Evolutionary conservation across 2,329 filamentous ascomycete species (phyloP), one percentile per base, ranked within the genome.

Genomic region (Aspergillus brasiliensis): DNA sequence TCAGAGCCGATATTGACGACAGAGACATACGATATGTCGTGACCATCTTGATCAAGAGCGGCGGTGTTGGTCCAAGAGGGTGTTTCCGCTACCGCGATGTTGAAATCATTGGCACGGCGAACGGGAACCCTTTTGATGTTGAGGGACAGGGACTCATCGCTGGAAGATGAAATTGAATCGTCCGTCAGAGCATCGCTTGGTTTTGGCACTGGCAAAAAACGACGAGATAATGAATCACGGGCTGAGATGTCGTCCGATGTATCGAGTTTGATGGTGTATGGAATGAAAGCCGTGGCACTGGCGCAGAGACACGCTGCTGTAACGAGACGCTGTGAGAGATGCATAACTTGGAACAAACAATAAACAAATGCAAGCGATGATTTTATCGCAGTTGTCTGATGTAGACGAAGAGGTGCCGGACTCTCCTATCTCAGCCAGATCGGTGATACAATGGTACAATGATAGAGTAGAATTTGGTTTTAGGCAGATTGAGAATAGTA

Each of bases 11-110:
- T 77, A 7, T 75, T 76, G 42, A 84, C 75, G 2, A 75, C 73
- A 3, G 81, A 77, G 71, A 86, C 83, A 69, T 86, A 86, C 23
- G 82, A 82, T 58, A 78, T 79, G 63, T 86, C 84, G 11, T 71
- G 72, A 8, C 83, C 83, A 75, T 85, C 83, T 61, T 84, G 80
- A 59, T 83, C 73, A 38, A 86, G 76, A 1, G 81, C 79, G 34
- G 81, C 75, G 59, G 81, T 83, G 61, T 83, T 78, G 13, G 76
- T 62, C 57, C 78, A 68, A 13, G 71, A 73, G 1, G 81, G 79
- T 1, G 69, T 69, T 19, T 73, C 69, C 7, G 78, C 75, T 57
- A 73, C 64, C 38, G 78, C 67, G 10, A 84, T 79, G 7, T 75
- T 72, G 70, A 82, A 85, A 2, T 70, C 66, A 67, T 85, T 84